These are phyloP conservation scores for Tolypocladium pustulatum DNA, from an alignment of 2,329 filamentous ascomycete species.

Conservation along the genomic window DNA sequence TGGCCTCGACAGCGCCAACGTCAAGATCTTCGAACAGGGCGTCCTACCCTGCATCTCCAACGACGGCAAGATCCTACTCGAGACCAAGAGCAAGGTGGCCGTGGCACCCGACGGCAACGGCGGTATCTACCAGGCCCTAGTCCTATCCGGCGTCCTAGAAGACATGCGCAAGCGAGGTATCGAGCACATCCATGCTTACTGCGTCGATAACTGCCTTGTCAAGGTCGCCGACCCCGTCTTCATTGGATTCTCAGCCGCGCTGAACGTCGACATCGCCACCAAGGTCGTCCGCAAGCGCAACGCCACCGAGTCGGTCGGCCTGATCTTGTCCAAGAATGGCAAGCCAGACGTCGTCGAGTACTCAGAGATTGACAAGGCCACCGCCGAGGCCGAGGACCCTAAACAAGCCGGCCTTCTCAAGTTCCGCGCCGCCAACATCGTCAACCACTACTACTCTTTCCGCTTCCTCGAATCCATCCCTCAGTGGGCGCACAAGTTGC, in stretches of 20 bases:
- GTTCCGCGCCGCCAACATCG: slow-evolving; percentile 97
- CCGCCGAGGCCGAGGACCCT: slow-evolving; percentile 79
- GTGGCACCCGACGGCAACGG: slow-evolving; percentile 97
- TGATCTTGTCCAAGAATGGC: slow-evolving; percentile 92
- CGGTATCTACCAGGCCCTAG: slow-evolving; percentile 86
- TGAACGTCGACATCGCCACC: slow-evolving; percentile 89
- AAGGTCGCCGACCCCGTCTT: slow-evolving; percentile 96
- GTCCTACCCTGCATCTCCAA: slow-evolving; percentile 95
- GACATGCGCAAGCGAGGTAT: slow-evolving; percentile 87
- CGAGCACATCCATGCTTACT: slow-evolving; percentile 94
- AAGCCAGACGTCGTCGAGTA: slow-evolving; percentile 97
- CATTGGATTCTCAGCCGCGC: slow-evolving; percentile 81
- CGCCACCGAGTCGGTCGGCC: slow-evolving; percentile 87
- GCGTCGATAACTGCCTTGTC: slow-evolving; percentile 98
- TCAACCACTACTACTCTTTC: slow-evolving; percentile 99
- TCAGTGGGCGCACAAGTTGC: slow-evolving; percentile 72
- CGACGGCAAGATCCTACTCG: slow-evolving; percentile 92
- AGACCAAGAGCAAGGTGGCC: slow-evolving; percentile 81
- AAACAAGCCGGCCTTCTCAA: slow-evolving; percentile 75
- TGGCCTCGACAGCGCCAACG: slow-evolving; percentile 74
- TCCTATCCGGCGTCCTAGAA: slow-evolving; percentile 67
- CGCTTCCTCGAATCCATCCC: slow-evolving; percentile 86
- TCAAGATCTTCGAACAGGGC: slow-evolving; percentile 92
- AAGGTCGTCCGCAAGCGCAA: slow-evolving; percentile 99
- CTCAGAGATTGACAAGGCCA: slow-evolving; percentile 84